phyloP scores from a whole-genome alignment of 2,329 filamentous ascomycete genomes.

The Seiridium cupressi region DNA sequence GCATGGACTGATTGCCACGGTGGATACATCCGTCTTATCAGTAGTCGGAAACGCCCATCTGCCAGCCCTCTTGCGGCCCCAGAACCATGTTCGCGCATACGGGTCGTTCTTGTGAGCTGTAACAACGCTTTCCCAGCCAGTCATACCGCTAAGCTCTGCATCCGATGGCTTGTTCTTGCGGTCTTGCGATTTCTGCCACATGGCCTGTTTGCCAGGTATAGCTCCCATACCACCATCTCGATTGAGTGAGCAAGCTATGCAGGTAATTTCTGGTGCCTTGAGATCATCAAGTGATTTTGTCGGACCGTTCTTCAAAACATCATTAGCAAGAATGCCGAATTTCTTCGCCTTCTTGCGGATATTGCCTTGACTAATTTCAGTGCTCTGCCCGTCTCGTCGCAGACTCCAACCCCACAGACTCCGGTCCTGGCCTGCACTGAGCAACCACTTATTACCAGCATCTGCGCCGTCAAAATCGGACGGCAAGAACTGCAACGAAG shows the following conservation, averaged over 20 bases:
- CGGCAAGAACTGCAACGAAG: constrained; percentile 79
- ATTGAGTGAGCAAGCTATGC: constrained; percentile 87
- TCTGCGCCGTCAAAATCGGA: constrained; percentile 88
- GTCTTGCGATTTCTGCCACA: constrained; percentile 78
- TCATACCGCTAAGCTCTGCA: constrained; percentile 71
- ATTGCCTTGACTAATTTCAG: constrained; percentile 88
- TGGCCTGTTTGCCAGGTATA: constrained; percentile 70
- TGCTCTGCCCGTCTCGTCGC: constrained; percentile 88
- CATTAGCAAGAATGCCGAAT: constrained; percentile 64
- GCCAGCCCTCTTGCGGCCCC: constrained; percentile 90
- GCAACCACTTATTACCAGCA: constrained; percentile 85
- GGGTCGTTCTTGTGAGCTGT: constrained; percentile 87
- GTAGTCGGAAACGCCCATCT: constrained; percentile 89
- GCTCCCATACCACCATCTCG: constrained; percentile 92
- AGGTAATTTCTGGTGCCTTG: constrained; percentile 89
- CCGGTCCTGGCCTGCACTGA: constrained; percentile 85
- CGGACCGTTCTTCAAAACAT: constrained; percentile 55
- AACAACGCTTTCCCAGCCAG: constrained; percentile 95
- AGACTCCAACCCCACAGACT: constrained; percentile 97
- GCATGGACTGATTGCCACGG: constrained; percentile 85
- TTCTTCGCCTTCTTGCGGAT: constrained; percentile 90
- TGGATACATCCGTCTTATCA: constrained; percentile 79
- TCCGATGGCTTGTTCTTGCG: constrained; percentile 59
- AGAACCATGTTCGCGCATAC: constrained; percentile 93
- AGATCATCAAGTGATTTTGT: constrained; percentile 69